phyloP scores from a whole-genome alignment of 306 rosid species.

The Carpinus viminea region DNA sequence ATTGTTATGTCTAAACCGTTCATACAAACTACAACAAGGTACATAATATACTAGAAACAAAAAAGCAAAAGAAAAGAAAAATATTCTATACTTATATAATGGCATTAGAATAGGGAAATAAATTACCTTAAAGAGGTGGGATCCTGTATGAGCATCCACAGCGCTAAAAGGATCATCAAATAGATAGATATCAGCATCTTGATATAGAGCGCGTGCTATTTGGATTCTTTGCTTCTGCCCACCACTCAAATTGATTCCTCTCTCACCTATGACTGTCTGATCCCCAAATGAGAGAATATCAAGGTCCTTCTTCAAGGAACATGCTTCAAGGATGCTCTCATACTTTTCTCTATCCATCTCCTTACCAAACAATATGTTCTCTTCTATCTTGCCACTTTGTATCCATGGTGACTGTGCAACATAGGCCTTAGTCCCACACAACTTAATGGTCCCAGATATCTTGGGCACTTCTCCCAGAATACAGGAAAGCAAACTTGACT shows the following conservation, averaged over 20 bases:
- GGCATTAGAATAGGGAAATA: constrained; percentile 9
- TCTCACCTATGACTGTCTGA: constrained; percentile 84
- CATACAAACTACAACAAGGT: too few relatives aligned
- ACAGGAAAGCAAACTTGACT: constrained; percentile 83
- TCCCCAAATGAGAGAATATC: constrained; percentile 79
- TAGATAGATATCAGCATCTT: constrained; percentile 83
- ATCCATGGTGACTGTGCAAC: constrained; percentile 95
- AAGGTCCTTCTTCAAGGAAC: constrained; percentile 77
- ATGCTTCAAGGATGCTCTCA: constrained; percentile 77
- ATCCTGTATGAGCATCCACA: constrained; percentile 94
- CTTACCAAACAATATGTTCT: constrained; percentile 76
- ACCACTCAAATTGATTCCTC: constrained; percentile 95
- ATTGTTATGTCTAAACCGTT: too few relatives aligned
- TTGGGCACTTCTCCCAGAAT: constrained; percentile 84
- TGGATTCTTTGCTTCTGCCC: constrained; percentile 95
- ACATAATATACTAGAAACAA: not conserved
- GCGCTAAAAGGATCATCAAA: constrained; percentile 96
- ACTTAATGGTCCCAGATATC: constrained; percentile 58
- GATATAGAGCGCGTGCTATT: constrained; percentile 82
- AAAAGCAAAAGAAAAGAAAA: not conserved
- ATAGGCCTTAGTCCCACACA: constrained; percentile 87
- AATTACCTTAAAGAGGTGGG: constrained; percentile 79
- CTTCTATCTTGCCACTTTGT: constrained; percentile 88
- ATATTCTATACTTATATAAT: not conserved
- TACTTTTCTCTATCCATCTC: constrained; percentile 75